phyloP scores from a whole-genome alignment of 2,329 filamentous ascomycete genomes.

The Penicillium sp. region DNA sequence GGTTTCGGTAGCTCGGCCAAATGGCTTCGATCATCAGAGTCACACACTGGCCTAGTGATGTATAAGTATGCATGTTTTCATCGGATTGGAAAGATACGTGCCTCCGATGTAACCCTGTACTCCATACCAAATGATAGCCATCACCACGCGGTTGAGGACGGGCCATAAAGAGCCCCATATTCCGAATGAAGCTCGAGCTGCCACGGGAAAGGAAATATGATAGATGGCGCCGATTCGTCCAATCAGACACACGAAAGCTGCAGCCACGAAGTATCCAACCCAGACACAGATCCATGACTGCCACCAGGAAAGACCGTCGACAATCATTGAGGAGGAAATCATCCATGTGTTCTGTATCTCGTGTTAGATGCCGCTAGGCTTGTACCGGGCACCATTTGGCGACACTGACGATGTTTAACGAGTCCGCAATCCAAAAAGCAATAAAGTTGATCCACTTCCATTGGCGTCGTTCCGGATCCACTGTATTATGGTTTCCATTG shows the following conservation, averaged over 20 bases:
- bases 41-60: conserved; percentile 65
- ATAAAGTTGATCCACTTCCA: conserved; percentile 89
- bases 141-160: conserved; percentile 81
- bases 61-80: neutral
- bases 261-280: conserved; percentile 78
- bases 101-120: conserved; percentile 72
- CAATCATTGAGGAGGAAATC: conserved; percentile 82
- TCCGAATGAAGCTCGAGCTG: conserved; percentile 73
- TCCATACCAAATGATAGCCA: conserved; percentile 85
- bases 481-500: conserved; percentile 42
- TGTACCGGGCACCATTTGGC: neutral
- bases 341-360: conserved; percentile 74
- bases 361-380: conserved; percentile 1
- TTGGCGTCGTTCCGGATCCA: conserved; percentile 74
- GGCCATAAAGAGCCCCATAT: conserved; percentile 90
- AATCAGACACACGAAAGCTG: conserved; percentile 70
- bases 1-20: conserved; percentile 61
- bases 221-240: conserved; percentile 83
- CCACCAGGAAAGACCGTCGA: conserved; percentile 80
- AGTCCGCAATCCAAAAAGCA: conserved; percentile 81
- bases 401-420: conserved; percentile 67
- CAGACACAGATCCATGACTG: conserved; percentile 87
- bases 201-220: conserved; percentile 85
- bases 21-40: conserved; percentile 86
- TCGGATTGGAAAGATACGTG: conserved; percentile 15